Base-by-base conservation (phyloP, 257 asterid genomes). In the Rubia yunnanensis region DNA sequence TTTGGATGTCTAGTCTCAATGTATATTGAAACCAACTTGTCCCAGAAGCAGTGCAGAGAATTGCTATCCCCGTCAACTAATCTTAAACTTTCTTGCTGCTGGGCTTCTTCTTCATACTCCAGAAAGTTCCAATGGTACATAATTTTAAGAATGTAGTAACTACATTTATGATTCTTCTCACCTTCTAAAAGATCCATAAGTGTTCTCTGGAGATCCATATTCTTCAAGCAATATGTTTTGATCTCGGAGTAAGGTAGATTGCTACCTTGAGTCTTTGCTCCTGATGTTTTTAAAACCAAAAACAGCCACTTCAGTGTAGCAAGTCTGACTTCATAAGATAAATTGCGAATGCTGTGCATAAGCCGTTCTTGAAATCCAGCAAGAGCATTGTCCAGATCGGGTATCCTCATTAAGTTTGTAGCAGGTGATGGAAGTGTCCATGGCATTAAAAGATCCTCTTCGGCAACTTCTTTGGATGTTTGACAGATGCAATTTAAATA, bases 291-390 rank as follows among this genome's bases (percentile, higher is more conserved):
- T 53, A 89, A 76, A 73, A 85, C 80, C 81, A 76, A 78, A 76
- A 77, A 83, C 57, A 92, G 89, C 97, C 97, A 92, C 78, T 89
- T 92, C 64, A 92, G 68, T 22, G 96, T 78, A 53, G 94, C 90
- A 65, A 89, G 76, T 69, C 95, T 85, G 50, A 89, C 97, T 79
- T 92, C 99, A 77, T 92, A 92, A 7, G 88, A 86, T 46, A 78
- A 69, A 80, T 89, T 95, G 48, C 95, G 76, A 78, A 86, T 67
- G 64, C 86, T 83, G 38, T 81, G 63, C 60, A 80, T 69, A 72
- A 92, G 76, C 74, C 83, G 85, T 68, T 80, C 94, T 66, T 79
- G 84, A 75, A 86, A 89, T 65, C 74, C 72, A 27, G 71, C 48
- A 60, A 83, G 72, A 62, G 75, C 73, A 77, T 44, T 76, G 60